Evolutionary conservation across 2,329 filamentous ascomycete genomes (phyloP), one percentile per base, ranked within the genome.

Genomic region (Ceratocystis papillata): DNA sequence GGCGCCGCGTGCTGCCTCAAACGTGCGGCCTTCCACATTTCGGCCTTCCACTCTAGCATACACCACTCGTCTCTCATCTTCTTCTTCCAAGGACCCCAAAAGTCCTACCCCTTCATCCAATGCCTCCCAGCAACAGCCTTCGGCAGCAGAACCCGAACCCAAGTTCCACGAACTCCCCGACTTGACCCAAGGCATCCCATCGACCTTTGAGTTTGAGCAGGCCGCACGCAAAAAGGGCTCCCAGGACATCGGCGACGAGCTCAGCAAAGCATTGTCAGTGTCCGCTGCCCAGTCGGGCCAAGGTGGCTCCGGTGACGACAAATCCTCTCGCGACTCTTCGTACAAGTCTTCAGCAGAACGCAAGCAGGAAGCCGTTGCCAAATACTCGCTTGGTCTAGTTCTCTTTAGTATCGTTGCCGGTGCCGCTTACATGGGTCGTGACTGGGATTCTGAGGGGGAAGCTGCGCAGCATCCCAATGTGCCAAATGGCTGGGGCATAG

Each of bases 261-360:
- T n/a, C 70, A 77, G 45, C 20, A 65, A 48, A 41, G 50, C 63
- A 3, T 41, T 46, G 20, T 70, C 76, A 0, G 68, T 79, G 20
- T 75, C 77, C 10, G 74, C 77, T 60, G 72, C 74, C 15, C 73
- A 74, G 17, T 72, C 74, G 1, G 62, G 67, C 60, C 55, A 65
- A 50, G 64, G 55, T 59, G 53, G 53, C 25, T 59, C 53, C 15
- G 53, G 53, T 57, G 69, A 73, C 65, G 69, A 74, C 25, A 81
- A 80, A 60, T 86, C 90, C 73, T 82, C 89, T 25, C 87, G 88
- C 46, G 87, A 86, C 62, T 87, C 87, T 69, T 87, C 87, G 69
- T 97, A 97, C 76, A 83, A 96, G 71, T 96, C 94, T 17, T 97
- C 93, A 2, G 84, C 88, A 50, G 94, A 99, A 74, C 86, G 88